phyloP scores from a whole-genome alignment of 805 yeast genomes.

The Pichia manshurica region DNA sequence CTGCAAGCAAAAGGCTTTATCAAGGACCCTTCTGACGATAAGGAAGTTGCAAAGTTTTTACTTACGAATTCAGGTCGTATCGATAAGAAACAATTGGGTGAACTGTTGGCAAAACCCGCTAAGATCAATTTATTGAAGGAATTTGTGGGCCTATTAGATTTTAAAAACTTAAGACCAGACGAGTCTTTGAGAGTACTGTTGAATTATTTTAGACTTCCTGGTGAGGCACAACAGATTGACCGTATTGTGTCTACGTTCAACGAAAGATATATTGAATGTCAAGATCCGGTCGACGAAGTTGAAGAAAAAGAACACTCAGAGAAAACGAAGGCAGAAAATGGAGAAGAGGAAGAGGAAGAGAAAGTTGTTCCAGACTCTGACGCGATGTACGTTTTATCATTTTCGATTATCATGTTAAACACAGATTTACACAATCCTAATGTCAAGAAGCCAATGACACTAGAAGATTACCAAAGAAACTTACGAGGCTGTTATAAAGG shows the following conservation, averaged over 20 bases:
- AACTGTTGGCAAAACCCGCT: slow-evolving; percentile 70
- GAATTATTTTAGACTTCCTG: slow-evolving; percentile 85
- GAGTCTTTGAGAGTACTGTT: slow-evolving; percentile 83
- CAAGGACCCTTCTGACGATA: slow-evolving; percentile 37
- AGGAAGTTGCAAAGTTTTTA: slow-evolving; percentile 70
- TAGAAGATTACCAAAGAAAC: slow-evolving; percentile 75
- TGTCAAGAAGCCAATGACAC: slow-evolving; percentile 84
- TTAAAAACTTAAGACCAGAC: slow-evolving; percentile 75
- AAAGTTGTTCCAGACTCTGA: slow-evolving; percentile 73
- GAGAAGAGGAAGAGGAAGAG: slow-evolving; percentile 30
- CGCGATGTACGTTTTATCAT: slow-evolving; percentile 82
- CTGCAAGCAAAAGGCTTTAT: slow-evolving; percentile 66
- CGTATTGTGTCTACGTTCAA: slow-evolving; percentile 85
- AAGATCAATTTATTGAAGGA: slow-evolving; percentile 53
- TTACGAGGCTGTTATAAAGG: slow-evolving; percentile 72
- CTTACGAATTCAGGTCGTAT: slow-evolving; percentile 73
- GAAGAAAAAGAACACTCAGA: background rate
- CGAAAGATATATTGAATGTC: slow-evolving; percentile 66
- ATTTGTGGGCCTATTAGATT: slow-evolving; percentile 70
- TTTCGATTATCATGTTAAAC: slow-evolving; percentile 88
- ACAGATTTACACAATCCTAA: slow-evolving; percentile 93
- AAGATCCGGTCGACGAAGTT: slow-evolving; percentile 29
- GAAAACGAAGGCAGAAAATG: slow-evolving; percentile 13
- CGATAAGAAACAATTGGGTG: slow-evolving; percentile 85
- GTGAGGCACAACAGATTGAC: slow-evolving; percentile 96